Evolutionary conservation across 768 basidiomycete genomes (phyloP), one percentile per base, ranked within the genome.

Genomic region (Xerocomus potaroensis): DNA sequence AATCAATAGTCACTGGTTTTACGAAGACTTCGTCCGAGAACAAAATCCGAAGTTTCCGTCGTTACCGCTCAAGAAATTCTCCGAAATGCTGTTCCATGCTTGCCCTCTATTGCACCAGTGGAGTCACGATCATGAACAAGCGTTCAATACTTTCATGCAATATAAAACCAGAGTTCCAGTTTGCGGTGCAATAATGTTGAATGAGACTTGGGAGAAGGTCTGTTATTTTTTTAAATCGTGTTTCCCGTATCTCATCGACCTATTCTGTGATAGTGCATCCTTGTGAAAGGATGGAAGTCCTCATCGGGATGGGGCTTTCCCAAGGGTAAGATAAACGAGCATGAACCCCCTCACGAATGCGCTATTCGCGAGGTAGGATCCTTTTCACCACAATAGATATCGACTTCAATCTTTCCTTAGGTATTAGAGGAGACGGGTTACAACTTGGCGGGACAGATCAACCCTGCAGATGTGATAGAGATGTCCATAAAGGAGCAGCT

Each of bases 271-370:
- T 41, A 97, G 94, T 93, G 91, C 61, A 76, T 99, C n/a, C 78
- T 99, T 49, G 96, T 99, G 48, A 93, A 96, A 68, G 96, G 96
- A 7, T 98, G 91, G 91, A 97, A 96, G 67, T 82, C 91, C 29
- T 89, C 86, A 16, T 89, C 96, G 2, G 91, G 92, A 7, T 99
- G 96, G 96, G 87, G 91, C n/a, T 99, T 98, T 67, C 96, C 96
- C 7, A 90, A 95, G 64, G 96, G 96, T n/a, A 99, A 99, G 71
- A 98, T 98, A 66, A 99, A 99, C 59, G 85, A 94, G 64, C 80
- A 87, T 49, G 96, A 99, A 64, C 81, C 85, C 8, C 79, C 84
- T 46, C 76, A 78, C 40, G 77, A 76, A 45, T 99, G 96, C 67
- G 96, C 95, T 3, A 76, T 89, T 44, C 83, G 96, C 65, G 96